These are phyloP conservation scores for Paramyrothecium sp. DNA, from an alignment of 2,329 filamentous ascomycete genomes.

Conservation along the genomic window DNA sequence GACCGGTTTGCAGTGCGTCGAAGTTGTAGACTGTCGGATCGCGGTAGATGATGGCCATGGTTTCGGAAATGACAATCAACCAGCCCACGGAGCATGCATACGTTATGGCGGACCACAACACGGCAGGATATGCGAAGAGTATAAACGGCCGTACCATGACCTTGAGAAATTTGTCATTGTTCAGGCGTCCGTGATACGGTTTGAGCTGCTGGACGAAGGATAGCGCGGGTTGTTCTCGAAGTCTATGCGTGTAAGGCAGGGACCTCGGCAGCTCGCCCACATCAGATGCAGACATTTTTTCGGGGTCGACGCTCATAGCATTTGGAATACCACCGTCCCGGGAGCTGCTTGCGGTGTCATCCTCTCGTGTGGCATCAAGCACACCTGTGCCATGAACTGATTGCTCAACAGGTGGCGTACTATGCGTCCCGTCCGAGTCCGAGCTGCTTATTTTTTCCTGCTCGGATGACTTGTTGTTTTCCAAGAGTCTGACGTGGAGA, in stretches of 20 bases:
- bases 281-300: constrained; percentile 37
- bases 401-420: no score
- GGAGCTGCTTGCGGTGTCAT: constrained; percentile 14
- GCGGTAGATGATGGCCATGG: constrained; percentile 77
- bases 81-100: constrained; percentile 90
- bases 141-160: constrained; percentile 80
- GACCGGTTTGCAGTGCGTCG: constrained; percentile 72
- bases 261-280: constrained; percentile 30
- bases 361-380: neutral
- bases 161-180: constrained; percentile 74
- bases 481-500: constrained; percentile 58
- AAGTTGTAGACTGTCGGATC: constrained; percentile 73
- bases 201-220: constrained; percentile 74
- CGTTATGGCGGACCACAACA: constrained; percentile 83
- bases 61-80: constrained; percentile 93
- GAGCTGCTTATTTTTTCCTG: constrained; percentile 2
- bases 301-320: constrained; percentile 36
- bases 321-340: constrained; percentile 21
- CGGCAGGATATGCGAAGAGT: constrained; percentile 81
- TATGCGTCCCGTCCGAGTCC: no score
- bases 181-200: constrained; percentile 76
- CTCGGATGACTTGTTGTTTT: constrained; percentile 7
- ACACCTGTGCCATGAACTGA: neutral
- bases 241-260: constrained; percentile 66
- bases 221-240: constrained; percentile 65